Conservation (phyloP, 768 basidiomycete genomes). For the Symmetrospora coprosmae region DNA sequence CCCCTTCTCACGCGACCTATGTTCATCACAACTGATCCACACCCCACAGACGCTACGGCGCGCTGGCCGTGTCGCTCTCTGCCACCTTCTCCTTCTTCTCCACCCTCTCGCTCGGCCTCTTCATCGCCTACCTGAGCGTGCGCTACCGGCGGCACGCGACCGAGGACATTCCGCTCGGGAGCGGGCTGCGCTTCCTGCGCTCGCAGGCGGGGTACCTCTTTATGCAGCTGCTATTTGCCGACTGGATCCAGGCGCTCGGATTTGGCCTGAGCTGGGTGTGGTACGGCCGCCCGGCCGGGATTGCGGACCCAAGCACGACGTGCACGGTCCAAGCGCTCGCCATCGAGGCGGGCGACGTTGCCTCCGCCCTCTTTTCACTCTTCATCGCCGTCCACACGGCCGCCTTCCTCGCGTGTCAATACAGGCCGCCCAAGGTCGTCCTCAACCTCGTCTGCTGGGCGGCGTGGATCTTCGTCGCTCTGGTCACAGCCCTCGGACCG, state of each 20-base stretch:
- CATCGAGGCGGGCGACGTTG: conserved; percentile 23
- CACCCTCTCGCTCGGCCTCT: neutral
- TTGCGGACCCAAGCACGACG: neutral
- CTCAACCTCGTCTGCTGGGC: neutral
- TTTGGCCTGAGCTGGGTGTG: conserved; percentile 22
- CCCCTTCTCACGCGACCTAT: no score
- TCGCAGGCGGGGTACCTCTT: conserved; percentile 17
- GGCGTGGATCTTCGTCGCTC: conserved; percentile 4
- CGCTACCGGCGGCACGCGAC: neutral
- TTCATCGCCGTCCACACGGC: conserved; percentile 21
- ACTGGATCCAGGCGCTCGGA: conserved; percentile 20
- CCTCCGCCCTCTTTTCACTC: conserved; percentile 10
- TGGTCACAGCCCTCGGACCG: conserved; percentile 16
- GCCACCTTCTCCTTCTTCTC: neutral
- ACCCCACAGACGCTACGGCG: neutral
- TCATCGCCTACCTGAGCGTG: neutral
- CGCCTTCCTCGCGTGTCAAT: neutral
- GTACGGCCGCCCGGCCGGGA: neutral
- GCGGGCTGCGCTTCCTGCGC: conserved; percentile 13
- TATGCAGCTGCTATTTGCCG: conserved; percentile 10
- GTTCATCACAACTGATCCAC: no score
- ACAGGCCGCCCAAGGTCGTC: neutral
- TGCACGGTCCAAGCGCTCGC: conserved; percentile 14
- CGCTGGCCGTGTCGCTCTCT: neutral
- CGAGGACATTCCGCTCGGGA: neutral